Conservation (phyloP, 2,329 filamentous ascomycete species). For the Epichloe uncinata region DNA sequence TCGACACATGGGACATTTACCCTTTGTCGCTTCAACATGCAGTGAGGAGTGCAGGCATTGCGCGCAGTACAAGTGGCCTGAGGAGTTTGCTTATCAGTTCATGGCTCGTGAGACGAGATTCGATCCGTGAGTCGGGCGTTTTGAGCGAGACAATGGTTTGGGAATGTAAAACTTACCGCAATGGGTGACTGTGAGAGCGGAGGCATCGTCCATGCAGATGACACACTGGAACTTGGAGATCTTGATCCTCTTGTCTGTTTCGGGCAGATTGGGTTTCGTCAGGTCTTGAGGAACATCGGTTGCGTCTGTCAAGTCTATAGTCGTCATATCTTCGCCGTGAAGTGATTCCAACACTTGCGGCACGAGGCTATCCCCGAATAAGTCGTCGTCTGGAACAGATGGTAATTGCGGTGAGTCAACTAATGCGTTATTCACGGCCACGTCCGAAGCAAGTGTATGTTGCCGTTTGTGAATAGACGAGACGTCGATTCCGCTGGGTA, state of each 20-base stretch:
- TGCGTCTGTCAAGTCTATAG: constrained; percentile 25
- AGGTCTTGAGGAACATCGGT: constrained; percentile 31
- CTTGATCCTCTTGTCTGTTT: constrained; percentile 36
- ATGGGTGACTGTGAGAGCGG: constrained; percentile 47
- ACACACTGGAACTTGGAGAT: constrained; percentile 48
- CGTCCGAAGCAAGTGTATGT: constrained; percentile 9
- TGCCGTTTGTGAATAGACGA: constrained; percentile 15
- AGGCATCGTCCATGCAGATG: constrained; percentile 53
- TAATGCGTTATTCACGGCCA: background rate
- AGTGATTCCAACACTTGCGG: background rate
- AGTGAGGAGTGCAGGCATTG: constrained; percentile 49
- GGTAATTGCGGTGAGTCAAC: background rate
- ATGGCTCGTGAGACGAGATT: background rate
- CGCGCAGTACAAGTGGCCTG: constrained; percentile 50
- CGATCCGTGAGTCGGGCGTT: too few relatives aligned
- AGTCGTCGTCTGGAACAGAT: constrained; percentile 12
- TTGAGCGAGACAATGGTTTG: too few relatives aligned
- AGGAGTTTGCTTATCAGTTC: background rate
- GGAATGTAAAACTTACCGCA: constrained; percentile 40
- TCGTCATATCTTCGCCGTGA: constrained; percentile 14
- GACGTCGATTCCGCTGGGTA: background rate
- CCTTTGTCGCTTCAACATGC: constrained; percentile 39
- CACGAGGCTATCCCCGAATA: constrained; percentile 14
- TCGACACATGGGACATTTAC: constrained; percentile 51
- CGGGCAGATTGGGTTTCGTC: constrained; percentile 20